Base-by-base conservation (phyloP, 495 filamentous ascomycete species). In the Tuber borchii region DNA sequence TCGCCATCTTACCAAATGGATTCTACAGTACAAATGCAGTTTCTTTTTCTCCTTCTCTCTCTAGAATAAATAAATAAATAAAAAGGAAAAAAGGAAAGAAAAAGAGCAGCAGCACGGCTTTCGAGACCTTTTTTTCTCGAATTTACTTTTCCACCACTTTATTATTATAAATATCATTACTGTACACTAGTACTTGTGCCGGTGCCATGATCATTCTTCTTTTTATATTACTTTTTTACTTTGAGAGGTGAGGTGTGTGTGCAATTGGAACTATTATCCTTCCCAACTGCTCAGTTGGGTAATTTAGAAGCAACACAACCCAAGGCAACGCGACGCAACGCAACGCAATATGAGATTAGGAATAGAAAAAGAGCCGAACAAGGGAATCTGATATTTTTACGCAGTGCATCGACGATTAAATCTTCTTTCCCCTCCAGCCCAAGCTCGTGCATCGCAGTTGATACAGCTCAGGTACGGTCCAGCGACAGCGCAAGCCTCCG, bases 1-100 rank as follows among this genome's bases (percentile, higher is more conserved):
- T 73, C 78, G 76, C 70, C 70, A 48, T 45, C 78, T 51, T 76
- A 79, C 76, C 71, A 79, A 79, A 79, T 79, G 71, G 76, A 65
- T 65, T 56, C 68, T 73, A 56, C 65, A 79, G 39, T 5, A 40
- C 78, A 68, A 75, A 76, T 75, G 75, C 73, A 71, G 78, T 78
- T 78, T 71, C 39, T 40, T 40, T 40, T 40, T 40, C 5, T 5
- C 39, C 39, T 40, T 40, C 39, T 40, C 39, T 40, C 39, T 40
- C 39, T n/a, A 2, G 7, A 56, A 10, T 8, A 12, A 6, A n/a
- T 26, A 56, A 12, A 26, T 37, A 12, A n/a, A n/a, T n/a, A 56
- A 56, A 56, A 7, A n/a, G 1, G 39, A 40, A 40, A 46, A 16
- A 56, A 56, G 12, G 10, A 26, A n/a, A 7, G 10, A 26, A n/a